Conservation (phyloP, 805 yeast genomes). For the Teunomyces pallodes region DNA sequence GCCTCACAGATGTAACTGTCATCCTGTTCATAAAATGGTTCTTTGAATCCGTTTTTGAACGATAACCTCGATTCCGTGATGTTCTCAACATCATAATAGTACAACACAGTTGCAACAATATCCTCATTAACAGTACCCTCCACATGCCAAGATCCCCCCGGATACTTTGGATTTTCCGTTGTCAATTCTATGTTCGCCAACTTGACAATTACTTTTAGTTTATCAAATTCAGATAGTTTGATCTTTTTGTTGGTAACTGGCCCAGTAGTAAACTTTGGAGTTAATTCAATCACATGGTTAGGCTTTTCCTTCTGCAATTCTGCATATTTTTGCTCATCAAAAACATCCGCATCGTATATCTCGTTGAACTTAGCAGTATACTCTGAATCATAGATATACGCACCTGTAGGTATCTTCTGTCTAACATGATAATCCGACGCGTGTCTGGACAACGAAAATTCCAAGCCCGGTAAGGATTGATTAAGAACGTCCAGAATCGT, state of each 20-base stretch:
- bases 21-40: constrained; percentile 34
- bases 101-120: constrained; percentile 40
- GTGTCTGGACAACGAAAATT: constrained; percentile 21
- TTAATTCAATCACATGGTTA: background rate
- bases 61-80: constrained; percentile 31
- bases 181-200: constrained; percentile 40
- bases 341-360: background rate
- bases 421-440: constrained; percentile 16
- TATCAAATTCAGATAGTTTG: constrained; percentile 15
- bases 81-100: constrained; percentile 40
- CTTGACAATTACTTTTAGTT: constrained; percentile 37
- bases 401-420: constrained; percentile 11
- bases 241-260: constrained; percentile 8
- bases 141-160: constrained; percentile 44
- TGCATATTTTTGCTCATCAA: background rate
- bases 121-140: constrained; percentile 42
- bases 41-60: constrained; percentile 28
- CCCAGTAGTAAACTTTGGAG: constrained; percentile 4
- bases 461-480: constrained; percentile 29
- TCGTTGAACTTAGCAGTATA: constrained; percentile 9
- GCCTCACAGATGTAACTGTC: constrained; percentile 23
- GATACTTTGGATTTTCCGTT: constrained; percentile 37
- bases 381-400: constrained; percentile 15
- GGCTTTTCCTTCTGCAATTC: background rate
- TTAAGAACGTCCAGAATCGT: constrained; percentile 31